Percentiles rank a stretch among this genome's conserved stretches.
Conservation (phyloP, 768 basidiomycete species). For the Lentinus brumalis region DNA sequence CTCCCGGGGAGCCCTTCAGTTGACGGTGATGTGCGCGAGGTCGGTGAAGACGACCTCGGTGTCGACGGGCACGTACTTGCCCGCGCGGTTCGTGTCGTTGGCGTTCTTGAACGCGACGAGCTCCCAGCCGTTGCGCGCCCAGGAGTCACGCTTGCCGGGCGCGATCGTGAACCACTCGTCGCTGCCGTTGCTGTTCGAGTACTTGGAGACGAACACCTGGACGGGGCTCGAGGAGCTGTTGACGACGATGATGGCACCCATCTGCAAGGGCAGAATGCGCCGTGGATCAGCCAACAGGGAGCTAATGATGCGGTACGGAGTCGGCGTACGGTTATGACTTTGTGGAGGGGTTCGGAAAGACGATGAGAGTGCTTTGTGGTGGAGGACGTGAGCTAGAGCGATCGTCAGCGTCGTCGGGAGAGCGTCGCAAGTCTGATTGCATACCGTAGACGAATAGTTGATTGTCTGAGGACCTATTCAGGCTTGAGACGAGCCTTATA, state of each 20-base stretch:
- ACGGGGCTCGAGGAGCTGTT: not conserved
- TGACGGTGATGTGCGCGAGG: not conserved
- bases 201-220: conserved; percentile 15
- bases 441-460: not conserved
- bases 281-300: not conserved
- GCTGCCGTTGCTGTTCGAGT: conserved; percentile 5
- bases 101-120: conserved; percentile 16
- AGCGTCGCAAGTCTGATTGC: not conserved
- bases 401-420: not conserved
- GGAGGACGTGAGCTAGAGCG: not conserved
- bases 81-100: conserved; percentile 7
- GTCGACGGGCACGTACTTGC: conserved; percentile 7
- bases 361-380: not conserved
- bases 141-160: conserved; percentile 7
- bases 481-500: not conserved
- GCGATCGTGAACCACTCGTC: conserved; percentile 12
- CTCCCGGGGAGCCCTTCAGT: too few relatives aligned
- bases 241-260: conserved; percentile 15
- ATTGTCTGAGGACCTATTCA: not conserved
- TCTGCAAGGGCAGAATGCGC: not conserved
- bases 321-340: not conserved
- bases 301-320: not conserved
- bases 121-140: conserved; percentile 13
- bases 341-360: not conserved
- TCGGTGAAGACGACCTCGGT: conserved; percentile 6